These are phyloP conservation scores for Neurospora terricola DNA, from an alignment of 495 filamentous ascomycete species.

Conservation along the genomic window DNA sequence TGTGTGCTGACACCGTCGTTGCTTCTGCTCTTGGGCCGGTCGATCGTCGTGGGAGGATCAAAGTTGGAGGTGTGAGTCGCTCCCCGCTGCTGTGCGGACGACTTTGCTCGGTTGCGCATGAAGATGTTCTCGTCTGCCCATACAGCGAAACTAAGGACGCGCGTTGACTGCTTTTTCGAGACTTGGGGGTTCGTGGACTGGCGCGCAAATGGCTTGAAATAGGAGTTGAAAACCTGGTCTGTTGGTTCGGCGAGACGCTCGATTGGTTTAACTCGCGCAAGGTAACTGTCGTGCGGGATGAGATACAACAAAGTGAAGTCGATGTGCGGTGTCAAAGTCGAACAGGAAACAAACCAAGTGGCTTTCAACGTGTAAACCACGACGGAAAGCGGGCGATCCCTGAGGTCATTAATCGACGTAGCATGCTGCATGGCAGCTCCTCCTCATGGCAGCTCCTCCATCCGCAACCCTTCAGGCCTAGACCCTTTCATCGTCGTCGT, in stretches of 20 bases:
- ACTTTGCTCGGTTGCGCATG: slow-evolving; percentile 22
- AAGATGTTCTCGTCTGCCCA: slow-evolving; percentile 15
- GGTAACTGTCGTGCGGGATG: background rate
- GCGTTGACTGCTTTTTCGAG: background rate
- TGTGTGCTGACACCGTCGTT: background rate
- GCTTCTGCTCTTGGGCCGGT: background rate
- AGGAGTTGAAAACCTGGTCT: background rate
- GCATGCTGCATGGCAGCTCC: background rate
- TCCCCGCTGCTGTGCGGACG: slow-evolving; percentile 19
- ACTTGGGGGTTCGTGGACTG: background rate
- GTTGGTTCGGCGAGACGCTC: background rate
- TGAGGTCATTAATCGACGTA: background rate
- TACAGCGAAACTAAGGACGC: slow-evolving; percentile 5
- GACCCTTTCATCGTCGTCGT: background rate
- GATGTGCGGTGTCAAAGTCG: background rate
- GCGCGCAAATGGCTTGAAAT: background rate
- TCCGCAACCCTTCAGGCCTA: background rate
- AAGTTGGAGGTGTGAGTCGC: slow-evolving; percentile 3
- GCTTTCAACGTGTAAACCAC: background rate
- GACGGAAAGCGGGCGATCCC: background rate
- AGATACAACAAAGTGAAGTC: background rate
- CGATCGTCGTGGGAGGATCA: background rate
- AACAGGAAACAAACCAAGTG: background rate
- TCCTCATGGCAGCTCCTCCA: background rate
- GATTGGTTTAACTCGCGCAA: background rate